phyloP scores from a whole-genome alignment of 2,329 filamentous ascomycete species.

The Tolypocladium inflatum region DNA sequence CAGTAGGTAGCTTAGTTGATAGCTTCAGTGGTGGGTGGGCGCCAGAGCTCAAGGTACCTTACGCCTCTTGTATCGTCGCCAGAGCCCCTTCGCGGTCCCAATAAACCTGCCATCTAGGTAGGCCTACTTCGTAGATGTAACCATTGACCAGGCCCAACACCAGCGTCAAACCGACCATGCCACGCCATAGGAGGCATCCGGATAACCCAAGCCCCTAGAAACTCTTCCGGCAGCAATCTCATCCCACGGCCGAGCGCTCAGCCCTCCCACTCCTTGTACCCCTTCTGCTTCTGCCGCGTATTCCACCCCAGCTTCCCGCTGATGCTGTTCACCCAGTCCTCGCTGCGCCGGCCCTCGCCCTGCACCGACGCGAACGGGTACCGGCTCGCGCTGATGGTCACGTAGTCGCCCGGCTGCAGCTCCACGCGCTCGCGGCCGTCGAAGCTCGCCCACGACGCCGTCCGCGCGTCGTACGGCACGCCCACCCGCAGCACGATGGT shows the following conservation, averaged over 20 bases:
- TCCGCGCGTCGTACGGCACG: slow-evolving; percentile 87
- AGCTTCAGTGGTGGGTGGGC: too few species aligned
- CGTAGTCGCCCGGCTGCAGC: slow-evolving; percentile 69
- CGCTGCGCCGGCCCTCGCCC: slow-evolving; percentile 56
- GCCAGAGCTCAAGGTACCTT: too few species aligned
- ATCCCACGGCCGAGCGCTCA: neutral
- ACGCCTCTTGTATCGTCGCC: neutral
- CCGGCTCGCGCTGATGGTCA: slow-evolving; percentile 71
- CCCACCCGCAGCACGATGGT: slow-evolving; percentile 89
- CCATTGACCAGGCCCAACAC: neutral
- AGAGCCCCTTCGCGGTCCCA: neutral
- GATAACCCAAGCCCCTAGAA: neutral
- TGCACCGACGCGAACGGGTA: slow-evolving; percentile 75
- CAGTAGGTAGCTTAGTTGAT: too few species aligned
- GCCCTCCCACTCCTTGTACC: slow-evolving; percentile 37
- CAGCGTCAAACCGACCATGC: neutral
- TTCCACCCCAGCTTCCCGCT: slow-evolving; percentile 75
- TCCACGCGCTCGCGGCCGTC: slow-evolving; percentile 87
- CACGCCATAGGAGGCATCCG: neutral
- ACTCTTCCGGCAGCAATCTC: neutral
- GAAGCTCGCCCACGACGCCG: slow-evolving; percentile 93
- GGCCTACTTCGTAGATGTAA: neutral
- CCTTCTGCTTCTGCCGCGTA: slow-evolving; percentile 67
- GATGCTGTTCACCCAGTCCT: slow-evolving; percentile 79
- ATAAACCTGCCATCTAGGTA: neutral